Percentiles rank a stretch among this genome's conserved stretches.
Evolutionary conservation across 352 stramenopile species (phyloP).

Genomic region (Phytopythium litorale): DNA sequence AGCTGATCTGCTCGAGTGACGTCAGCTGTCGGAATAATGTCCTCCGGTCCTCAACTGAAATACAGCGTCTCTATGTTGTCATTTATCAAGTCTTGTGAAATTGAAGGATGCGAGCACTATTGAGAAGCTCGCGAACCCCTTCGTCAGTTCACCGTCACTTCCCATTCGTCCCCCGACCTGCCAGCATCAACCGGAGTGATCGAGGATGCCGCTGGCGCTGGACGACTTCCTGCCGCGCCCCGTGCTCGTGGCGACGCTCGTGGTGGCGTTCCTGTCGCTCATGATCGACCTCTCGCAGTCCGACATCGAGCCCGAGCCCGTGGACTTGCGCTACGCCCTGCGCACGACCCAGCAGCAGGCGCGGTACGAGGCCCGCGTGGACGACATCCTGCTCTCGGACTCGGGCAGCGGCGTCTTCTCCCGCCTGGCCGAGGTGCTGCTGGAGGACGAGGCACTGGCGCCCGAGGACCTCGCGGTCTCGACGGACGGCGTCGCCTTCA

Average conservation of each 20-base stretch:
- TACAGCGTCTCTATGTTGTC: background rate
- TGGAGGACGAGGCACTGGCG: conserved; percentile 29
- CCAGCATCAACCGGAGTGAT: background rate
- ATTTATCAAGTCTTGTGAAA: background rate
- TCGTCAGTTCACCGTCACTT: background rate
- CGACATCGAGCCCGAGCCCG: conserved; percentile 29
- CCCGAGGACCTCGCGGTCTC: conserved; percentile 45
- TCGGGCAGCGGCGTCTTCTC: conserved; percentile 18
- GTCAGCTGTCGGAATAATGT: background rate
- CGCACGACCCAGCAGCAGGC: conserved; percentile 37
- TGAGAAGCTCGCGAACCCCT: background rate
- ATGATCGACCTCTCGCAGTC: conserved; percentile 43
- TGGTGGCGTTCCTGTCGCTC: conserved; percentile 50
- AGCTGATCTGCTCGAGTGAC: background rate
- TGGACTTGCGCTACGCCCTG: conserved; percentile 29
- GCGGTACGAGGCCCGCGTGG: conserved; percentile 21
- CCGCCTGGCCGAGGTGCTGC: conserved; percentile 24
- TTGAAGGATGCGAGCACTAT: background rate
- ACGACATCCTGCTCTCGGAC: conserved; percentile 12
- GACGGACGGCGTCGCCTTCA: conserved; percentile 39
- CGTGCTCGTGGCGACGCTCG: conserved; percentile 41
- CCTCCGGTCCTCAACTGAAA: background rate
- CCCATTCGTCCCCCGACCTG: background rate
- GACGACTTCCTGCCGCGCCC: conserved; percentile 39
- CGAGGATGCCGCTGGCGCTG: conserved; percentile 17